These are phyloP conservation scores for Scleromitrula shiraiana DNA, from an alignment of 2,329 filamentous ascomycete genomes.

Conservation along the genomic window DNA sequence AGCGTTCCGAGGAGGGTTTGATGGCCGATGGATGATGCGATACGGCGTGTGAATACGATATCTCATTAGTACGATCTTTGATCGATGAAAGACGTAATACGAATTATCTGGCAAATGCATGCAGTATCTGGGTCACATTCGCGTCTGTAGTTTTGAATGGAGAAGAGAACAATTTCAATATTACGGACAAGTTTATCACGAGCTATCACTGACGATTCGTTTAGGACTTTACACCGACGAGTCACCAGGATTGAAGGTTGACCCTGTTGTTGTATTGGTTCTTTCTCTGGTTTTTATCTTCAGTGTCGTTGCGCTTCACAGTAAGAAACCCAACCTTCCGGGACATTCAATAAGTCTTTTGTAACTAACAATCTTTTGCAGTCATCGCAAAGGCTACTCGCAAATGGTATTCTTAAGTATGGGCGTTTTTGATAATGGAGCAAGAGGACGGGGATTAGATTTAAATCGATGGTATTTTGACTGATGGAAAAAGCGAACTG, in stretches of 20 bases:
- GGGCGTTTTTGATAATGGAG: neutral
- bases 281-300: slow-evolving; percentile 98
- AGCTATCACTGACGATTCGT: slow-evolving; percentile 8
- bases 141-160: no score
- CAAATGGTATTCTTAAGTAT: slow-evolving; percentile 54
- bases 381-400: slow-evolving; percentile 94
- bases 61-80: no score
- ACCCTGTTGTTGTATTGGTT: slow-evolving; percentile 94
- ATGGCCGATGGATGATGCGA: no score
- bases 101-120: no score
- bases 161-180: no score
- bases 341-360: neutral
- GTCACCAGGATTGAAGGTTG: slow-evolving; percentile 93
- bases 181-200: neutral
- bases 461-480: neutral
- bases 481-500: neutral
- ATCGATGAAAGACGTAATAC: no score
- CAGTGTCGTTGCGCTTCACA: slow-evolving; percentile 93
- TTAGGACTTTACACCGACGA: slow-evolving; percentile 94
- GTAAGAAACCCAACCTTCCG: slow-evolving; percentile 59
- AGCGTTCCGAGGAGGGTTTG: no score
- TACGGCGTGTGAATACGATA: no score
- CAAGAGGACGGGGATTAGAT: neutral
- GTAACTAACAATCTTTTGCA: slow-evolving; percentile 32
- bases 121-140: no score